A percentile compares a stretch with the other conserved stretches of the same genome.
Conservation (phyloP, 1,284 basidiomycete genomes). For the Xanthoconium separans region DNA sequence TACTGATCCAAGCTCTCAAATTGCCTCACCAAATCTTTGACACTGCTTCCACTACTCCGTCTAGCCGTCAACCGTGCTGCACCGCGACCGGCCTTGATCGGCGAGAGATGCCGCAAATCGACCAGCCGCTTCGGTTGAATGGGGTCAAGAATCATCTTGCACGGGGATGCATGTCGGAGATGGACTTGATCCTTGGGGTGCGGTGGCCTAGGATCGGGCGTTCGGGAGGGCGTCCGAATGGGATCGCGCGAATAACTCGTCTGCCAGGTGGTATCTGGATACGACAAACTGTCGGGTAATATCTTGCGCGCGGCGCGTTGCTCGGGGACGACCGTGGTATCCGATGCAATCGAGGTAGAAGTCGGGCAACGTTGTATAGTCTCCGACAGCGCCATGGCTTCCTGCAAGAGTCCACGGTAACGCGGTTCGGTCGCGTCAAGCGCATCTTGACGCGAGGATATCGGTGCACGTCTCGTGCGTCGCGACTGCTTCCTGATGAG, state of each 20-base stretch:
- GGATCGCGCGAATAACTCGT: conserved; percentile 49
- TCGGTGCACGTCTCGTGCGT: conserved; percentile 41
- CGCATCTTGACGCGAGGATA: not conserved
- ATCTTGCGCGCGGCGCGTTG: not conserved
- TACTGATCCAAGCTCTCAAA: conserved; percentile 48
- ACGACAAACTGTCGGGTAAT: conserved; percentile 43
- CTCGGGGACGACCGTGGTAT: conserved; percentile 10
- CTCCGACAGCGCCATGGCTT: conserved; percentile 41
- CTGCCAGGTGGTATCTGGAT: conserved; percentile 46
- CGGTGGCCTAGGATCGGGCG: conserved; percentile 40
- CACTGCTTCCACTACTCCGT: conserved; percentile 58
- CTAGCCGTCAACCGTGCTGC: conserved; percentile 3
- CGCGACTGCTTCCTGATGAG: conserved; percentile 62
- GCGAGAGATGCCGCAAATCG: conserved; percentile 52
- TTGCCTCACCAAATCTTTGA: conserved; percentile 63
- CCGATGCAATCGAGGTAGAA: conserved; percentile 8
- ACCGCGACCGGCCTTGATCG: conserved; percentile 13
- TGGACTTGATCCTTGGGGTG: conserved; percentile 64
- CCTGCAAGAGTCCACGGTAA: conserved; percentile 58
- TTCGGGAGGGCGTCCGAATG: conserved; percentile 56
- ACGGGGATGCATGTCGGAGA: conserved; percentile 49
- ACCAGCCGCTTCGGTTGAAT: conserved; percentile 50
- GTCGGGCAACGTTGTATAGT: conserved; percentile 4
- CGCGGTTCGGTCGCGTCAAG: conserved; percentile 37
- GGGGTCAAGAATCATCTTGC: conserved; percentile 43